Percentiles rank a stretch among this genome's conserved stretches.
Conservation (phyloP, 495 filamentous ascomycete species). For the Hypomontagnella monticulosa region DNA sequence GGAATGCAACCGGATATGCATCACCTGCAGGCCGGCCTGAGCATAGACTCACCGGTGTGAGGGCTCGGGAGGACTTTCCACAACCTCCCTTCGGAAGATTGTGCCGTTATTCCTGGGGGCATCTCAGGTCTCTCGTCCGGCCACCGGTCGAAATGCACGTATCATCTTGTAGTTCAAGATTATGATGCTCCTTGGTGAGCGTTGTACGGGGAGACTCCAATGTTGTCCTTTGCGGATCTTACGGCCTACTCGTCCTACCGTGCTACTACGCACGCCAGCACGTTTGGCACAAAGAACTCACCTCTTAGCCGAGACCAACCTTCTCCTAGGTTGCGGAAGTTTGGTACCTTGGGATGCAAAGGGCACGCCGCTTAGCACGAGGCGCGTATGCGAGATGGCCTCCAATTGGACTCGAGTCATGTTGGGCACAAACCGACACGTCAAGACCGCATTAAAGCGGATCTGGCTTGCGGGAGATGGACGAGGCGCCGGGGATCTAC, state of each 20-base stretch:
- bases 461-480: constrained; percentile 10
- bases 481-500: constrained; percentile 15
- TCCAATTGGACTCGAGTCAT: constrained; percentile 7
- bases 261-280: not conserved
- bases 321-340: not conserved
- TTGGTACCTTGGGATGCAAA: constrained; percentile 1
- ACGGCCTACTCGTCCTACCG: not conserved
- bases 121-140: not conserved
- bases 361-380: not conserved
- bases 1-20: constrained; percentile 43
- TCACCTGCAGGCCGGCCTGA: constrained; percentile 33
- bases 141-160: not conserved
- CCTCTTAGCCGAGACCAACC: not conserved
- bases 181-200: not conserved
- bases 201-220: constrained; percentile 12
- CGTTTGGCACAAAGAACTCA: constrained; percentile 7
- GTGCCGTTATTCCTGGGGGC: constrained; percentile 31
- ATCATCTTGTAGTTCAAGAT: constrained; percentile 10
- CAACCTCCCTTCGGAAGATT: constrained; percentile 28
- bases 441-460: constrained; percentile 22
- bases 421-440: constrained; percentile 22
- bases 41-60: constrained; percentile 32
- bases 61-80: constrained; percentile 27
- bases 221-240: not conserved
- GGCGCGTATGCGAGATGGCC: not conserved